Evolutionary conservation across 331 rosid genomes (phyloP).

Genomic region (Telfairia occidentalis): DNA sequence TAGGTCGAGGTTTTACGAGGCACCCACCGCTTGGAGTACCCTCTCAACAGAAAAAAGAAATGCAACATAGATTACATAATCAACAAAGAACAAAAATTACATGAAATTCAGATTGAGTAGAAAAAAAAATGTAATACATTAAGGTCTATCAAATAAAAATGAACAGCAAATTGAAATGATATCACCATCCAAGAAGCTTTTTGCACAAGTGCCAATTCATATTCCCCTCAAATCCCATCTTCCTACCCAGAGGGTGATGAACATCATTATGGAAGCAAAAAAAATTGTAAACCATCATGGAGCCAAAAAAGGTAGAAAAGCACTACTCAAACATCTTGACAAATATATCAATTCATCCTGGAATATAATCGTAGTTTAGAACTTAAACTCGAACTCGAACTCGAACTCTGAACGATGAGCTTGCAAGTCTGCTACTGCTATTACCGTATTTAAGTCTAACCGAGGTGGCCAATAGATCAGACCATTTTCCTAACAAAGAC

Average conservation of each 20-base stretch:
- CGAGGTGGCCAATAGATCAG: too few species aligned
- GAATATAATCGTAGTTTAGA: neutral
- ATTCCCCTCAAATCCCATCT: neutral
- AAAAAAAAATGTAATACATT: too few species aligned
- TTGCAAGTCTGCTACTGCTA: neutral
- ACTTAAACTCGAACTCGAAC: neutral
- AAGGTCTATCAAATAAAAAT: neutral
- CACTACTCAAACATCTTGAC: neutral
- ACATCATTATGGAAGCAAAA: neutral
- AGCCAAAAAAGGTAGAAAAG: neutral
- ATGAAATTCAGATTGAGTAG: too few species aligned
- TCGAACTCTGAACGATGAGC: neutral
- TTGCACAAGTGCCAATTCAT: neutral
- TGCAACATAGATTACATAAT: too few species aligned
- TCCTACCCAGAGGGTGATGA: neutral
- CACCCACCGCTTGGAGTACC: neutral
- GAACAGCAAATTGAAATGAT: neutral
- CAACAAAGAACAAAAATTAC: neutral
- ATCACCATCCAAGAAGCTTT: neutral
- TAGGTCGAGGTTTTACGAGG: too few species aligned
- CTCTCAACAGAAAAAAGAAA: too few species aligned
- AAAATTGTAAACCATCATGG: neutral
- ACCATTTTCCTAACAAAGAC: too few species aligned
- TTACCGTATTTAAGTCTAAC: neutral
- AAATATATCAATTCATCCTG: neutral